These are phyloP conservation scores for Aspergillus kassunensis DNA, from an alignment of 495 filamentous ascomycete species.

Conservation along the genomic window DNA sequence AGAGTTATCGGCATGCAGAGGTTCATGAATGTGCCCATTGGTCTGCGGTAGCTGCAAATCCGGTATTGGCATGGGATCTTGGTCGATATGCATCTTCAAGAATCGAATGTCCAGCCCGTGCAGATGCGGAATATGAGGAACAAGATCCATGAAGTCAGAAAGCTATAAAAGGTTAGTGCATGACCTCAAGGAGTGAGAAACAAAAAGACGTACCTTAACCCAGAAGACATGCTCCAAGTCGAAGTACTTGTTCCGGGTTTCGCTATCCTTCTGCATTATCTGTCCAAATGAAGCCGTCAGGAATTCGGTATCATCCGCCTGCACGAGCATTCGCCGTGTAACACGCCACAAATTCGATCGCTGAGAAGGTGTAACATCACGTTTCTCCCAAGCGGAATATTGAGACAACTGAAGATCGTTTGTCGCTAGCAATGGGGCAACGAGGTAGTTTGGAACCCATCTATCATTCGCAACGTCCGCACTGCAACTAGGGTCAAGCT, in stretches of 20 bases:
- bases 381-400: constrained; percentile 67
- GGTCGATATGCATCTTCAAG: constrained; percentile 46
- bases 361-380: constrained; percentile 43
- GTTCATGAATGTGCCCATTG: constrained; percentile 32
- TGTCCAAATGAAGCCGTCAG: constrained; percentile 37
- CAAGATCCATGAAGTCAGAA: constrained; percentile 69
- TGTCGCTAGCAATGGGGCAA: constrained; percentile 68
- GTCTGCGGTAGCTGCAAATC: constrained; percentile 20
- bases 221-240: constrained; percentile 66
- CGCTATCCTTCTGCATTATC: constrained; percentile 43
- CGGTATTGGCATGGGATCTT: constrained; percentile 28
- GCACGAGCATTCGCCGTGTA: constrained; percentile 46
- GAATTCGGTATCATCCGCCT: constrained; percentile 39
- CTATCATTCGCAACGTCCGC: constrained; percentile 50
- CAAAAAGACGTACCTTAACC: constrained; percentile 56
- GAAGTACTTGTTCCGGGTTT: constrained; percentile 51
- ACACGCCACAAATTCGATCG: constrained; percentile 51
- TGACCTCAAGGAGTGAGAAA: background rate
- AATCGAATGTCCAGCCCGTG: constrained; percentile 54
- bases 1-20: constrained; percentile 19
- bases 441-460: constrained; percentile 75
- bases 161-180: constrained; percentile 44
- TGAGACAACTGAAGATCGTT: constrained; percentile 70
- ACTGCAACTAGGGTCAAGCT: constrained; percentile 43
- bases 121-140: constrained; percentile 67